A percentile compares a stretch with the other conserved stretches of the same genome.
Evolutionary conservation across 257 asterid species (phyloP).

Genomic region (Forsythia suspensa): DNA sequence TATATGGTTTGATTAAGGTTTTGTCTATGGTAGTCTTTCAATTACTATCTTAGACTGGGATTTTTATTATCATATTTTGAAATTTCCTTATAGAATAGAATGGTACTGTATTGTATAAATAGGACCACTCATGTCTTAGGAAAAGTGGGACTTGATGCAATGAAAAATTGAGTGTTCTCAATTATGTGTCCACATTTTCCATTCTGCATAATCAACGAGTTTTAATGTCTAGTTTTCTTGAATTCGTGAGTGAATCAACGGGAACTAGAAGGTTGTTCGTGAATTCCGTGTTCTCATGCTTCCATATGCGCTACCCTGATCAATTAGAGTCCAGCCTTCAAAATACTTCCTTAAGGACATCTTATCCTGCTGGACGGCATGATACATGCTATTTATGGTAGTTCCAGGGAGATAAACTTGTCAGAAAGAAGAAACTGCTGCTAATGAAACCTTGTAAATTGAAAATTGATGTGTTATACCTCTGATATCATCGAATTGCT

Average conservation of each 20-base stretch:
- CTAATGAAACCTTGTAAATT: not conserved
- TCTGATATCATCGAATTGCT: not conserved
- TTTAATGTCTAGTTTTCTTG: not conserved
- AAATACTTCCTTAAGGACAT: not conserved
- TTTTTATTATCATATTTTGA: too few relatives aligned
- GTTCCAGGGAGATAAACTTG: not conserved
- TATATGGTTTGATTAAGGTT: not conserved
- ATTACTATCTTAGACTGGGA: not conserved
- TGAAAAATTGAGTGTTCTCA: not conserved
- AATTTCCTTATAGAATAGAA: not conserved
- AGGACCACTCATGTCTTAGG: not conserved
- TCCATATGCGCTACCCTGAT: not conserved
- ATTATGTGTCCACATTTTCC: not conserved
- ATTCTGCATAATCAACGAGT: too few relatives aligned
- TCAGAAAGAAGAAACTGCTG: not conserved
- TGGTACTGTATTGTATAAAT: not conserved
- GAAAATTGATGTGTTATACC: not conserved
- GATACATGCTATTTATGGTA: not conserved
- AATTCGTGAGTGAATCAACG: not conserved
- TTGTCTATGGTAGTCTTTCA: too few relatives aligned
- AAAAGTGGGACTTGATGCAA: not conserved
- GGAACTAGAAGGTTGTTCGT: not conserved
- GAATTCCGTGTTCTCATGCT: not conserved
- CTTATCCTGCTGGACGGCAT: not conserved
- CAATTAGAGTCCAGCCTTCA: not conserved